phyloP scores from a whole-genome alignment of 129 eudicot genomes.

The Dittrichia graveolens region DNA sequence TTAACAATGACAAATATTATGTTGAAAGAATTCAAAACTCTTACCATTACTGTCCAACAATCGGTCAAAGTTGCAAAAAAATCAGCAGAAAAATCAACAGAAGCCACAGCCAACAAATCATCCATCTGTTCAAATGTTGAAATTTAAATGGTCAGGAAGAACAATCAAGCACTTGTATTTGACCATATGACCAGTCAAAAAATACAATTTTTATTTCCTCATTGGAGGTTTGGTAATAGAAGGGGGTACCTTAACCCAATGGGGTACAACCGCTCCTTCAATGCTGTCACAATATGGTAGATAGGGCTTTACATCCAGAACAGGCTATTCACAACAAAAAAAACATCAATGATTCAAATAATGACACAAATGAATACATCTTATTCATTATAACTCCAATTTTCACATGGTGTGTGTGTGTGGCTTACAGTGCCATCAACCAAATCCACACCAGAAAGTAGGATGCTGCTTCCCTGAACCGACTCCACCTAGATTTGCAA shows the following conservation, averaged over 20 bases:
- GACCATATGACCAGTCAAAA: neutral
- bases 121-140: conserved; percentile 59
- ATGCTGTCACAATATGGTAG: conserved; percentile 90
- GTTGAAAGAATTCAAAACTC: conserved; percentile 5
- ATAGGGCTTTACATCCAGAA: conserved; percentile 90
- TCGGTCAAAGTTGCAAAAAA: conserved; percentile 51
- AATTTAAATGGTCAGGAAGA: conserved; percentile 2
- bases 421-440: conserved; percentile 93
- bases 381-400: neutral
- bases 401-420: neutral
- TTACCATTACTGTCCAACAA: conserved; percentile 69
- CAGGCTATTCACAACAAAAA: conserved; percentile 59
- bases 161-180: neutral
- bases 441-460: conserved; percentile 93
- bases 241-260: conserved; percentile 81
- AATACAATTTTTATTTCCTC: neutral
- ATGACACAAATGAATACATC: too few species aligned
- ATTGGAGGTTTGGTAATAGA: neutral
- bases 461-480: conserved; percentile 56
- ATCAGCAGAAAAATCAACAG: conserved; percentile 63
- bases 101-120: conserved; percentile 59
- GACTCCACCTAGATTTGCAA: conserved; percentile 64
- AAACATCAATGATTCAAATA: conserved; percentile 3
- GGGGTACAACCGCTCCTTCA: conserved; percentile 74
- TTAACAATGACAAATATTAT: neutral